Conservation (phyloP, 768 basidiomycete genomes). For the Boletus reticuloceps region DNA sequence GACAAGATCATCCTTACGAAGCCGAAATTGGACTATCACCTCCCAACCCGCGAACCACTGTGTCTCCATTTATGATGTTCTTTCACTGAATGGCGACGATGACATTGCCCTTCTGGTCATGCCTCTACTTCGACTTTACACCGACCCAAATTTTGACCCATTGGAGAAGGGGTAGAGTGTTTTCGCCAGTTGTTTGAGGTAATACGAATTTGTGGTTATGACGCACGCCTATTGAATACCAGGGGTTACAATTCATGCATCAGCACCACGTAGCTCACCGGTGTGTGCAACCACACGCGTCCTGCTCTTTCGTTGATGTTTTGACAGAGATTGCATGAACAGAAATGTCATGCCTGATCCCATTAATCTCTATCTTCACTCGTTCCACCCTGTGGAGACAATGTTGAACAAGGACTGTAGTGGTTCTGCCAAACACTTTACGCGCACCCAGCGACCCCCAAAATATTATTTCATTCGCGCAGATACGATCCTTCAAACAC, state of each 20-base stretch:
- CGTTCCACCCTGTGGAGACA: slow-evolving; percentile 23
- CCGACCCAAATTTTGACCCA: slow-evolving; percentile 15
- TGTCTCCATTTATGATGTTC: slow-evolving; percentile 22
- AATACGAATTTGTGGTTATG: neutral
- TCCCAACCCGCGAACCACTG: slow-evolving; percentile 17
- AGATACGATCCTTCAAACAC: neutral
- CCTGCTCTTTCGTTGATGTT: too few relatives aligned
- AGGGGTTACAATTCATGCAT: slow-evolving; percentile 37
- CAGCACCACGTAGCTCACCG: slow-evolving; percentile 34
- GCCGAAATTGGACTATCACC: slow-evolving; percentile 16
- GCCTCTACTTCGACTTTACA: slow-evolving; percentile 26
- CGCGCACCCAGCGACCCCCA: neutral
- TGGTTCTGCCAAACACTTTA: neutral
- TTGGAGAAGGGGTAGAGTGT: slow-evolving; percentile 21
- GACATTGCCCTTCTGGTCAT: slow-evolving; percentile 26
- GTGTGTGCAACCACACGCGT: slow-evolving; percentile 26
- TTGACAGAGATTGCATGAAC: neutral
- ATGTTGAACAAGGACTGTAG: neutral
- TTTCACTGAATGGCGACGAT: slow-evolving; percentile 1
- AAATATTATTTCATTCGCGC: too few relatives aligned
- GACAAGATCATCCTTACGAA: slow-evolving; percentile 17
- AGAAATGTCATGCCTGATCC: slow-evolving; percentile 35
- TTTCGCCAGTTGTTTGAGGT: slow-evolving; percentile 33
- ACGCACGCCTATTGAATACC: neutral
- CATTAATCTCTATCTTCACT: slow-evolving; percentile 21